Base-by-base conservation (phyloP, 306 rosid genomes). In the Begonia peltatifolia region DNA sequence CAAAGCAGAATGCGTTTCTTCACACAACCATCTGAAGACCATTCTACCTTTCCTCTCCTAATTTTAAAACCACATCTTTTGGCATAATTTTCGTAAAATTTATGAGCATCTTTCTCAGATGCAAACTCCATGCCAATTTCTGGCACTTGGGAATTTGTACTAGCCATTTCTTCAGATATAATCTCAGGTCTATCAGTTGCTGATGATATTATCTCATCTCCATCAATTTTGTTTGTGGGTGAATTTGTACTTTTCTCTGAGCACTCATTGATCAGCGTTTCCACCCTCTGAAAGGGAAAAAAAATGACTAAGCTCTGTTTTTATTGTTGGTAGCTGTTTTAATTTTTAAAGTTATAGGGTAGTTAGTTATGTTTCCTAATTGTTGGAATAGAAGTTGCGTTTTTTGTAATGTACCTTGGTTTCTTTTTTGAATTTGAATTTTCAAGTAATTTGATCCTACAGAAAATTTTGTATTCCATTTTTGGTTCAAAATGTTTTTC, bases 1-100 rank as follows among this genome's bases (percentile, higher is more conserved):
- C 68, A 63, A 47, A 63, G 50, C 15, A 63, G 49, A 14, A 18
- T 13, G 14, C 67, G 12, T 17, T 62, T 62, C 17, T 57, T 46
- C 11, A 53, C 54, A 1, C 12, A 3, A 11, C 59, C 46, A 17
- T 62, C 22, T 14, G 59, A 4, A 36, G 49, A n/a, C 25, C 61
- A 12, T 11, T 14, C 38, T 38, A 63, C 61, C 42, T 55, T 63
- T 11, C 68, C 68, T 55, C 48, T 63, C 41, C 68, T 55, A 0
- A 63, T 60, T 13, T 52, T 46, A 14, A 63, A 63, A 17, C 68
- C 68, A 38, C 36, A 14, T 51, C 13, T 55, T 38, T 35, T 17
- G 10, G 68, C 68, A 25, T 63, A 63, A 15, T 14, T 63, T 53
- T 63, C 41, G 55, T 63, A 63, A 43, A 63, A 63, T 12, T 23